phyloP scores from a whole-genome alignment of 2,329 filamentous ascomycete species.

The Epichloe aotearoae region DNA sequence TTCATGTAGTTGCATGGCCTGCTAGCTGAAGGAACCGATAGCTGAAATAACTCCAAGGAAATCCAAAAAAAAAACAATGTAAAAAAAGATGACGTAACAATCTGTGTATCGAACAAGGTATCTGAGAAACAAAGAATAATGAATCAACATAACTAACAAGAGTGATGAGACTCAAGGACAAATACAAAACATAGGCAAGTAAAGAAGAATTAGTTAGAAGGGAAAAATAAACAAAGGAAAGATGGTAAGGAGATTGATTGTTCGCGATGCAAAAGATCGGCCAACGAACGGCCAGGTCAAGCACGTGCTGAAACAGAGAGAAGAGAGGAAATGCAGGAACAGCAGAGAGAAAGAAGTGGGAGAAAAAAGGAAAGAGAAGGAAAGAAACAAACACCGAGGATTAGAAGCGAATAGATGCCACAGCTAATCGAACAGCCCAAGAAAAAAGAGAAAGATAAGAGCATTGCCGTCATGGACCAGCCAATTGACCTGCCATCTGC shows the following conservation, averaged over 20 bases:
- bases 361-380: not conserved
- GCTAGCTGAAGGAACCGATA: not conserved
- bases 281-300: not conserved
- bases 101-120: constrained; percentile 49
- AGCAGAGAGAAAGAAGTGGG: not conserved
- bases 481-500: constrained; percentile 29
- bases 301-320: not conserved
- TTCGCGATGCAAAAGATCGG: not conserved
- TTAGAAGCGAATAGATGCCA: not conserved
- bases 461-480: constrained; percentile 36
- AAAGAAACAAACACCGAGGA: not conserved
- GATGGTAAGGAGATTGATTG: not conserved
- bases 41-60: not conserved
- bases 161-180: constrained; percentile 12
- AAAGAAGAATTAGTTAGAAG: constrained; percentile 1
- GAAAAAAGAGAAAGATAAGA: not conserved
- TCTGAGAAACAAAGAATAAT: constrained; percentile 26
- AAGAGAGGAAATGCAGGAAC: not conserved
- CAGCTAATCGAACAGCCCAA: not conserved
- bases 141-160: constrained; percentile 10
- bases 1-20: constrained; percentile 2
- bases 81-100: constrained; percentile 5
- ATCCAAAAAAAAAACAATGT: not conserved
- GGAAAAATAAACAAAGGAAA: not conserved
- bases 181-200: constrained; percentile 10